phyloP scores from a whole-genome alignment of 352 stramenopile species.

The Pythium utonaiense region DNA sequence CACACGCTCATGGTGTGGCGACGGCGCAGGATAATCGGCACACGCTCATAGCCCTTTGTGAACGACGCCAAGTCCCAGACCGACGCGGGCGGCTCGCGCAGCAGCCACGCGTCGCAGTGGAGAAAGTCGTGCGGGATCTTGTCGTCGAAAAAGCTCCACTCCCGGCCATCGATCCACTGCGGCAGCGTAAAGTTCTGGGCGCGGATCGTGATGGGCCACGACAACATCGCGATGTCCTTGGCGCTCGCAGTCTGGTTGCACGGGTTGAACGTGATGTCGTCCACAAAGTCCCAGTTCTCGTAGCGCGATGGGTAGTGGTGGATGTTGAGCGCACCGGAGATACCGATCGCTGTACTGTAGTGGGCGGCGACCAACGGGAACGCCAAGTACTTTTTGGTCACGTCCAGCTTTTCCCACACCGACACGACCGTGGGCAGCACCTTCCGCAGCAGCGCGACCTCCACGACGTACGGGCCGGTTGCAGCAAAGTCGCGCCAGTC shows the following conservation, averaged over 20 bases:
- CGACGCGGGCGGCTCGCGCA: conserved; percentile 47
- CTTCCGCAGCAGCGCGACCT: conserved; percentile 45
- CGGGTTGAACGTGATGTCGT: conserved; percentile 77
- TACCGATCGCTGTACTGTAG: conserved; percentile 43
- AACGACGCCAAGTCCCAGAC: conserved; percentile 71
- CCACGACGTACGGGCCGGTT: conserved; percentile 67
- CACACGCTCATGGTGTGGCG: conserved; percentile 74
- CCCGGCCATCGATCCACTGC: conserved; percentile 70
- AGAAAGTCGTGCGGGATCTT: conserved; percentile 64
- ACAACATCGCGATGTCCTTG: conserved; percentile 46
- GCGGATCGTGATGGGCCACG: conserved; percentile 74
- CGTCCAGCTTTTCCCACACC: conserved; percentile 48
- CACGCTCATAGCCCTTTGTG: conserved; percentile 72
- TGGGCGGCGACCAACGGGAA: conserved; percentile 71
- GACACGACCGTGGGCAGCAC: conserved; percentile 46
- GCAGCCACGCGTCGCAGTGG: conserved; percentile 68
- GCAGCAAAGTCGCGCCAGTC: conserved; percentile 75
- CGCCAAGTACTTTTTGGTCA: conserved; percentile 57
- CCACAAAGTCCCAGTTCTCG: conserved; percentile 86
- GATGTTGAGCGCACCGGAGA: conserved; percentile 69
- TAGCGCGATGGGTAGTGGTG: conserved; percentile 80
- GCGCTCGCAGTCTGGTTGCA: conserved; percentile 38
- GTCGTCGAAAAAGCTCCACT: conserved; percentile 69
- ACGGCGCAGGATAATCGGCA: conserved; percentile 74
- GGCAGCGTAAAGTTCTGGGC: conserved; percentile 69